Evolutionary conservation across 179 eudicot genomes (phyloP), one percentile per base, ranked within the genome.

Genomic region (Heliamphora pulchella): DNA sequence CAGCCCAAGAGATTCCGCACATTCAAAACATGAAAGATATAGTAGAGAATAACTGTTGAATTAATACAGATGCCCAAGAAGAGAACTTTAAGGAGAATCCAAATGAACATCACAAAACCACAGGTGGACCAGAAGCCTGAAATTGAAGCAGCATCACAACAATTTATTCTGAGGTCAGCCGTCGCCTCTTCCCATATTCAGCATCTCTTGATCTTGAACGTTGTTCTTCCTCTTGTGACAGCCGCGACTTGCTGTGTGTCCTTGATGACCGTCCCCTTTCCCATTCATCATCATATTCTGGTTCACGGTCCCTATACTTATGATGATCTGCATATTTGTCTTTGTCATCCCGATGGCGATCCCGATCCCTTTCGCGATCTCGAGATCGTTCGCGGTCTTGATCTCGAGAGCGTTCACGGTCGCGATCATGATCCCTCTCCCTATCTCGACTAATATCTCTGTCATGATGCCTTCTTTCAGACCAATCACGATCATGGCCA

Each of bases 251-350:
- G 80, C 90, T 83, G 66, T 87, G 91, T 72, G 93, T 84, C 81
- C 93, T 91, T 39, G 98, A 92, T 62, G 98, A 88, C 39, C 90
- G 85, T 53, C 94, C 97, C 81, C 90, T 89, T 18, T 93, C 98
- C 91, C 91, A 83, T 68, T 90, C 96, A 78, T 93, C 94, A 81
- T 87, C 93, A 78, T 92, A 88, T 20, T 87, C 97, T 55, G 91
- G 77, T 41, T 90, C 93, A 63, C 87, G 92, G 51, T 87, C 92
- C 85, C 86, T 88, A 85, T 89, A 81, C 86, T 89, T 86, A 80
- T 90, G 93, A 81, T 89, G 91, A 80, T 90, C 94, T 65, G 84
- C 79, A 85, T 91, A 79, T 70, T 88, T 85, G 72, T 91, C 97
- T 68, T 90, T 89, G 7, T 91, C 93, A 58, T 90, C 93, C 85